phyloP scores from a whole-genome alignment of 2,329 filamentous ascomycete species.

The Cercospora berteroae region DNA sequence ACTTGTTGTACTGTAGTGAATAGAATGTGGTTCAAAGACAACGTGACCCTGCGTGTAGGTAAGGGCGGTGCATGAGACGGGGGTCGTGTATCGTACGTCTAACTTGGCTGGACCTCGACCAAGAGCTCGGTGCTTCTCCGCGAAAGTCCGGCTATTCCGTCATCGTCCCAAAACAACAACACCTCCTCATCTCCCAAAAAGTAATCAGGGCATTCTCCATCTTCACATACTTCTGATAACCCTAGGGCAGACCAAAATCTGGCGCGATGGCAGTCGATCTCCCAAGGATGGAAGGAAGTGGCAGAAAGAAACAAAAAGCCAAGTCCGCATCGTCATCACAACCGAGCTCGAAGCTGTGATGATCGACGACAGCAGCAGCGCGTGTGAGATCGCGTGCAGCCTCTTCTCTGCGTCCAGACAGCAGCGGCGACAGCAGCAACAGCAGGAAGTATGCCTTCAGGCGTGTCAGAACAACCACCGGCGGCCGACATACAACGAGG shows the following conservation, averaged over 20 bases:
- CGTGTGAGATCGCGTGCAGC: background rate
- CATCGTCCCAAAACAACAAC: background rate
- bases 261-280: background rate
- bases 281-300: background rate
- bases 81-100: background rate
- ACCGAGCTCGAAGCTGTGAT: background rate
- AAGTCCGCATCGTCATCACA: constrained; percentile 1
- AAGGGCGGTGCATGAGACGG: background rate
- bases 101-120: background rate
- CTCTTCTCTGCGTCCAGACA: background rate
- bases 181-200: background rate
- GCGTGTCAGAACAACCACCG: background rate
- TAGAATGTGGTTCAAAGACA: background rate
- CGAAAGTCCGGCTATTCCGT: background rate
- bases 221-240: background rate
- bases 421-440: background rate
- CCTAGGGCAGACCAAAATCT: background rate
- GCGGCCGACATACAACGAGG: constrained; percentile 40
- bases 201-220: background rate
- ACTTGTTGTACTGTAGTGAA: background rate
- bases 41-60: background rate
- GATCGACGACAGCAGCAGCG: background rate
- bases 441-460: background rate
- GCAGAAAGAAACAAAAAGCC: background rate
- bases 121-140: background rate